phyloP scores from a whole-genome alignment of 1,284 basidiomycete genomes.

The Puccinia horiana region DNA sequence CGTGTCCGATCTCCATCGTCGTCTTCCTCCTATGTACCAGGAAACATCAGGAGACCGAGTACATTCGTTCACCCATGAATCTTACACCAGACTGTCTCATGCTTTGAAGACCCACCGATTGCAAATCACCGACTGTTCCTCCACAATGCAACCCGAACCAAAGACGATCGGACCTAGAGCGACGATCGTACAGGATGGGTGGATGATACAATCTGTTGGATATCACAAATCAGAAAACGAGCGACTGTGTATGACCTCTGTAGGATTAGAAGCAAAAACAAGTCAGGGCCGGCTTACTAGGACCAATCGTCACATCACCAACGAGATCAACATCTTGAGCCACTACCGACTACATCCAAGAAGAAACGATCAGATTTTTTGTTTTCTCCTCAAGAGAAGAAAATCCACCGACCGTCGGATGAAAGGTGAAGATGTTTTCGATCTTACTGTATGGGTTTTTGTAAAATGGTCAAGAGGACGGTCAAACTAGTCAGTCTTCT shows the following conservation, averaged over 20 bases:
- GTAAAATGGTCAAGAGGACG: background rate
- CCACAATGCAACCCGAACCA: conserved; percentile 46
- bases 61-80: background rate
- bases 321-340: conserved; percentile 46
- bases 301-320: conserved; percentile 41
- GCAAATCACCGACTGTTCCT: conserved; percentile 44
- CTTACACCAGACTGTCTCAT: background rate
- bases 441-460: conserved; percentile 28
- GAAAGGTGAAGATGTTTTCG: conserved; percentile 41
- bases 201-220: conserved; percentile 38
- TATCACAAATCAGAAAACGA: background rate
- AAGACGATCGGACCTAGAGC: conserved; percentile 45
- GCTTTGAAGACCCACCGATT: conserved; percentile 12
- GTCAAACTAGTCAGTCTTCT: no score
- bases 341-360: conserved; percentile 14
- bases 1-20: conserved; percentile 26
- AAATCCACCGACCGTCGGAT: conserved; percentile 32
- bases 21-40: background rate
- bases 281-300: background rate
- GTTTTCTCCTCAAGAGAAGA: background rate
- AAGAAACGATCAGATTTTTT: background rate
- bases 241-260: background rate
- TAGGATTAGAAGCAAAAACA: background rate
- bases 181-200: conserved; percentile 42
- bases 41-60: background rate